Evolutionary conservation across 2,329 filamentous ascomycete genomes (phyloP).

Genomic region (Stemphylium lycopersici): DNA sequence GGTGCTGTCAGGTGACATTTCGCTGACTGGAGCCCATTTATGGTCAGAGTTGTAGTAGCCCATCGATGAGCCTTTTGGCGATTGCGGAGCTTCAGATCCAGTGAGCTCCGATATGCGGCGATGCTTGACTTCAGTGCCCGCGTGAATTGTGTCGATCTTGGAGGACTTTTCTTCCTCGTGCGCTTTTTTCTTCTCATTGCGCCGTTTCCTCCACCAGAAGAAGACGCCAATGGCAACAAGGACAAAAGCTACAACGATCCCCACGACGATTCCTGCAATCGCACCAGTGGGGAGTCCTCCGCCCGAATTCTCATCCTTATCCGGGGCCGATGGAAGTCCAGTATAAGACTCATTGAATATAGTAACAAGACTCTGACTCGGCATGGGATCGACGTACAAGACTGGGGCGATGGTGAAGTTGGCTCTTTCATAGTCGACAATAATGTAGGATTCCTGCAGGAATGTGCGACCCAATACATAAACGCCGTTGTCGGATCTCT

Average conservation of each 20-base stretch:
- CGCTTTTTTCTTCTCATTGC: constrained; percentile 11
- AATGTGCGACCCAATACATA: constrained; percentile 45
- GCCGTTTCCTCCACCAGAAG: constrained; percentile 36
- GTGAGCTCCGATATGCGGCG: constrained; percentile 44
- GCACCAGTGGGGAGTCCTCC: constrained; percentile 34
- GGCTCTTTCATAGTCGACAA: constrained; percentile 46
- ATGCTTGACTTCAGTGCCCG: constrained; percentile 34
- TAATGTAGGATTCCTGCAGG: constrained; percentile 47
- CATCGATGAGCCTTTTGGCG: constrained; percentile 29
- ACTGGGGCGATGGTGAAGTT: constrained; percentile 44
- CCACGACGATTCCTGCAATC: constrained; percentile 44
- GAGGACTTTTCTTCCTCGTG: constrained; percentile 6
- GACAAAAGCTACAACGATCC: constrained; percentile 35
- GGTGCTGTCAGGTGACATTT: constrained; percentile 42
- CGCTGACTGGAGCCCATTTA: constrained; percentile 41
- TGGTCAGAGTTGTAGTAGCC: constrained; percentile 36
- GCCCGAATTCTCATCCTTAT: constrained; percentile 1
- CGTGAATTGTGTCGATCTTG: constrained; percentile 21
- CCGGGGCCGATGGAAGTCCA: not conserved
- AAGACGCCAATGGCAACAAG: constrained; percentile 34
- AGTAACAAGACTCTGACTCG: constrained; percentile 22
- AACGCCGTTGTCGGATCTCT: constrained; percentile 28
- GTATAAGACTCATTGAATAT: constrained; percentile 33
- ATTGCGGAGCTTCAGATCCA: constrained; percentile 36
- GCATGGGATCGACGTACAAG: constrained; percentile 28